Conservation (phyloP, 169 alveolate genomes). For the Plasmodium sp. region DNA sequence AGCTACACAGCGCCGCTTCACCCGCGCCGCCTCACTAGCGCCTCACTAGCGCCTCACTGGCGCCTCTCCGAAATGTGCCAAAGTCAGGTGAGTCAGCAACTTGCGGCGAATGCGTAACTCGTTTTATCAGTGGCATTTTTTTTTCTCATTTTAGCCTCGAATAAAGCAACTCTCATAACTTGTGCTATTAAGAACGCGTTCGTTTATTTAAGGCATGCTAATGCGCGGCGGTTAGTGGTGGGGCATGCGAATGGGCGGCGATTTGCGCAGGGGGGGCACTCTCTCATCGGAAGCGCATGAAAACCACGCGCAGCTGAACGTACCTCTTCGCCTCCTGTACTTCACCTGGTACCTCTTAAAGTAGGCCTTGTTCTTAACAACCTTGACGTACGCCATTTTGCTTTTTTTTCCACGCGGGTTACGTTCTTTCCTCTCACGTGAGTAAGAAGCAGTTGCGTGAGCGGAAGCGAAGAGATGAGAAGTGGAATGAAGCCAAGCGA, state of each 20-base stretch:
- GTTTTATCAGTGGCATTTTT: conserved; percentile 60
- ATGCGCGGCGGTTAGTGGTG: neutral
- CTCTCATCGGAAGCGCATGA: no score
- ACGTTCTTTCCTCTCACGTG: neutral
- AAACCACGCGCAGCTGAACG: neutral
- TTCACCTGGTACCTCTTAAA: conserved; percentile 99
- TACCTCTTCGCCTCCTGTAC: conserved; percentile 98
- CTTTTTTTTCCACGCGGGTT: conserved; percentile 1
- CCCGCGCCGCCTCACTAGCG: no score
- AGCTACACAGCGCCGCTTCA: no score
- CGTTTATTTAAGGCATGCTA: conserved; percentile 43
- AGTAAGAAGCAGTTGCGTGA: neutral
- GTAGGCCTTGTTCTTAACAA: conserved; percentile 98
- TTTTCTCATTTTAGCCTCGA: conserved; percentile 51
- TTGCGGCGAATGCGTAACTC: conserved; percentile 20
- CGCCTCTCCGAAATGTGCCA: conserved; percentile 1
- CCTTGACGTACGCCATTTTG: conserved; percentile 97
- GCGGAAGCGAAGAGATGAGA: neutral
- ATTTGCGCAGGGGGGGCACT: neutral
- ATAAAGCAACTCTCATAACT: conserved; percentile 44
- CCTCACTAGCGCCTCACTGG: no score
- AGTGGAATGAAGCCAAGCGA: no score
- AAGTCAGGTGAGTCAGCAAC: conserved; percentile 68
- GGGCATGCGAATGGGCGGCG: no score
- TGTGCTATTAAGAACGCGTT: conserved; percentile 8